phyloP scores from a whole-genome alignment of 2,329 filamentous ascomycete species.

The Mariannaea elegans region DNA sequence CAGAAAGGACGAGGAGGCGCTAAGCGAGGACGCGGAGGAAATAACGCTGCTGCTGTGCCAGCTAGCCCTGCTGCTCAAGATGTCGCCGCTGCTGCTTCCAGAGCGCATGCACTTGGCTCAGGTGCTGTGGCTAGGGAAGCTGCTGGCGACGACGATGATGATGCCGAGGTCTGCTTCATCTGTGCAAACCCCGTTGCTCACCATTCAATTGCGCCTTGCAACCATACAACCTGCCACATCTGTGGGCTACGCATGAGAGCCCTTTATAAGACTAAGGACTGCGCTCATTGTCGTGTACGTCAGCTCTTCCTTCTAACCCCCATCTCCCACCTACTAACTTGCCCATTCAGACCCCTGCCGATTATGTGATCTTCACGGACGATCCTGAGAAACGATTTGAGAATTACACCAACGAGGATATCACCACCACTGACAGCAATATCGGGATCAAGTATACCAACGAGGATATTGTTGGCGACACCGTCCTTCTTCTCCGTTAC shows the following conservation, averaged over 20 bases:
- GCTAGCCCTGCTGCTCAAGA: constrained; percentile 44
- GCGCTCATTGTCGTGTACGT: constrained; percentile 90
- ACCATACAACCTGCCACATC: constrained; percentile 96
- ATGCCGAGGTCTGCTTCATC: constrained; percentile 94
- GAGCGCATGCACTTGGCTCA: constrained; percentile 46
- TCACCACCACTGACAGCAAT: constrained; percentile 81
- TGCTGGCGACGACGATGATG: constrained; percentile 62
- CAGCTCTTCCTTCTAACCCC: background rate
- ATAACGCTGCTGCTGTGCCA: constrained; percentile 29
- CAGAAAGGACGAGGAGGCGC: constrained; percentile 49
- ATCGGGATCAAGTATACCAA: constrained; percentile 93
- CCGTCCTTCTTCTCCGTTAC: constrained; percentile 85
- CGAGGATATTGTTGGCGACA: constrained; percentile 90
- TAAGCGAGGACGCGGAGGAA: constrained; percentile 43
- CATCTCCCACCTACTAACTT: constrained; percentile 29
- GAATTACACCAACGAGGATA: constrained; percentile 79
- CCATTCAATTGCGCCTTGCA: constrained; percentile 90
- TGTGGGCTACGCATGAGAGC: constrained; percentile 91
- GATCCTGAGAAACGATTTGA: constrained; percentile 83
- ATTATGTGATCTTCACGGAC: constrained; percentile 92
- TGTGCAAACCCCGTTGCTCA: constrained; percentile 92
- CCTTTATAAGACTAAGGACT: constrained; percentile 95
- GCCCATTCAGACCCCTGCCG: constrained; percentile 66
- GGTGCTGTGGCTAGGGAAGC: constrained; percentile 35
- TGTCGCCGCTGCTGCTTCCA: constrained; percentile 46